Base-by-base conservation (phyloP, 1,139 yeast species). In the Kodamaea fungicola region DNA sequence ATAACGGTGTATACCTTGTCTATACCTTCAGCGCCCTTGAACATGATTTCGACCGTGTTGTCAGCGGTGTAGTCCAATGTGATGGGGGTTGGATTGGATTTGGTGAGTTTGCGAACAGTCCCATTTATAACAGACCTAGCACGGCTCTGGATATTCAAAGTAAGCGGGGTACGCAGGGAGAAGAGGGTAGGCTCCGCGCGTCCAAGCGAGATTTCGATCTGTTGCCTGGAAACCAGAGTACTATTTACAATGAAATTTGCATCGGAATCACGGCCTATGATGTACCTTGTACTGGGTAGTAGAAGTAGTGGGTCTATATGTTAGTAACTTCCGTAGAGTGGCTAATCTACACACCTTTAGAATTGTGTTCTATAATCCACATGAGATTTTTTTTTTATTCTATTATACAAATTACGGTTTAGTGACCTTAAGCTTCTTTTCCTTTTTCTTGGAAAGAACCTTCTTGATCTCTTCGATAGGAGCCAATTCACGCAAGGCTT, bases 401-500 rank as follows among this genome's bases (percentile, higher is more conserved):
- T 30, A 30, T 30, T 30, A 30, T 30, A 30, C 32, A 28, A 16
- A 22, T 27, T 22, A 30, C 19, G 38, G 33, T 23, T 35, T 35
- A 8, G 33, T 26, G 31, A 35, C 38, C 33, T 34, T 34, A 21
- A 29, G 25, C 32, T 30, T 30, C 31, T 29, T 29, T 9, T 30
- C 32, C 32, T 30, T 30, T 13, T 30, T 30, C 19, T 16, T 16
- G 19, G 19, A 16, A 16, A 76, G 59, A 41, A 73, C 61, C 51
- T 68, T 65, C 24, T 68, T 56, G 40, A 72, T 77, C 37, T 82
- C 85, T 44, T 84, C 89, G 46, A 81, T 82, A 39, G 84, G 84
- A 46, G 78, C 82, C 59, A 89, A 77, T 64, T 88, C 96, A 55
- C 84, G 74, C 65, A 89, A 76, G 33, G 88, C 87, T 55, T 74